Conservation (phyloP, 2,329 filamentous ascomycete genomes). For the Ophiostoma tasmaniense region DNA sequence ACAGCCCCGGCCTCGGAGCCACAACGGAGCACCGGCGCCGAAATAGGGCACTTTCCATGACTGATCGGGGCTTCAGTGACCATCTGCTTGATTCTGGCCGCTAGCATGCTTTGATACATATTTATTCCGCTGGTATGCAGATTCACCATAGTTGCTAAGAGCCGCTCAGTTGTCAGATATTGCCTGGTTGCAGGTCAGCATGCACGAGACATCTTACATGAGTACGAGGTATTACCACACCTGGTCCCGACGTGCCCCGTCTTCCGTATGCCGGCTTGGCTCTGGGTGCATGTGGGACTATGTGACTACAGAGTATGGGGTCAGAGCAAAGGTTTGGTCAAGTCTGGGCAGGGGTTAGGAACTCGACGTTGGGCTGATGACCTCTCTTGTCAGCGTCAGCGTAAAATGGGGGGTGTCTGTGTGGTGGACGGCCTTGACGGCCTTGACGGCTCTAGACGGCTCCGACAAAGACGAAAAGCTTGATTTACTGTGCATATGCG, state of each 20-base stretch:
- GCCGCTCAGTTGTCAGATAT: neutral
- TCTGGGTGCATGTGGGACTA: neutral
- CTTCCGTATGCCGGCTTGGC: conserved; percentile 1
- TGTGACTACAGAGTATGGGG: neutral
- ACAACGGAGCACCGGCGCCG: neutral
- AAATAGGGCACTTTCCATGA: neutral
- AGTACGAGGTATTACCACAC: neutral
- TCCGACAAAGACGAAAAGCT: neutral
- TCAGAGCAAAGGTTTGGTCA: too few relatives aligned
- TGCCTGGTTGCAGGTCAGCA: neutral
- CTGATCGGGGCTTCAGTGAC: neutral
- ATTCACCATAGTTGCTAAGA: too few relatives aligned
- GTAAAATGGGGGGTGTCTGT: neutral
- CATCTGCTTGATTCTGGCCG: neutral
- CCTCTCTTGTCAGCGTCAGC: neutral
- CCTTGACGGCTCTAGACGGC: neutral
- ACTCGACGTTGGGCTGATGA: neutral
- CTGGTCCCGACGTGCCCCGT: neutral
- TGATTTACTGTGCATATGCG: neutral
- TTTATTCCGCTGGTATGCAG: too few relatives aligned
- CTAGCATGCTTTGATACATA: too few relatives aligned
- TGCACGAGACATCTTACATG: neutral
- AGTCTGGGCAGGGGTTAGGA: neutral
- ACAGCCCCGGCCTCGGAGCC: neutral
- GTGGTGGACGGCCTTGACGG: too few relatives aligned